phyloP scores from a whole-genome alignment of 2,329 filamentous ascomycete species.

The Ophiostoma australiae region DNA sequence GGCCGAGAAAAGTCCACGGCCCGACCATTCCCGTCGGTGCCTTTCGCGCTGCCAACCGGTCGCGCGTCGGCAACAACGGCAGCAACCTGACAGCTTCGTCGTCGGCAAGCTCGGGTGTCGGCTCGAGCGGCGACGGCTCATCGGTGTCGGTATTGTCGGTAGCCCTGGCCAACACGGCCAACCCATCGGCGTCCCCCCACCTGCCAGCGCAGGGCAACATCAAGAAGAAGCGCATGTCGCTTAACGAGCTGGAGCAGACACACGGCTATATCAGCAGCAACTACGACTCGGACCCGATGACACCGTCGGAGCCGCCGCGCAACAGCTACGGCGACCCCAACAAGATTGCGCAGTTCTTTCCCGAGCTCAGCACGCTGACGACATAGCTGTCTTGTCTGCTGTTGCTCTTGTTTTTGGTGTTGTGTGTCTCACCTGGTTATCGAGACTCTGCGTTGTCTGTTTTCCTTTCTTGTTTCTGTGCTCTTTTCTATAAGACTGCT shows the following conservation, averaged over 20 bases:
- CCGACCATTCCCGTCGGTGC: slow-evolving; percentile 32
- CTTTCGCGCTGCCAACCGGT: background rate
- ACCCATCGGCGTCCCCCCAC: slow-evolving; percentile 27
- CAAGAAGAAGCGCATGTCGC: slow-evolving; percentile 38
- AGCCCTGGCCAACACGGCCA: slow-evolving; percentile 12
- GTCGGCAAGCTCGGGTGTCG: background rate
- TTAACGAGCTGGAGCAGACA: slow-evolving; percentile 31
- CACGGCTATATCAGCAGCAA: slow-evolving; percentile 9
- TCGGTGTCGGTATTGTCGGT: background rate
- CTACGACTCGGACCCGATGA: slow-evolving; percentile 26
- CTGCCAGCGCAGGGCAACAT: slow-evolving; percentile 36
- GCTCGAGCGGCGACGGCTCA: background rate
- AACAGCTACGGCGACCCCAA: slow-evolving; percentile 38
- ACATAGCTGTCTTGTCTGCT: slow-evolving; percentile 21
- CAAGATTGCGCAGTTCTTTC: slow-evolving; percentile 39
- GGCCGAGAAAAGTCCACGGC: slow-evolving; percentile 29
- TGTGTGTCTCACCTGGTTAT: background rate
- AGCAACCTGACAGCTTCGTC: background rate
- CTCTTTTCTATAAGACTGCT: slow-evolving; percentile 2
- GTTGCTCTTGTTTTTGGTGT: background rate
- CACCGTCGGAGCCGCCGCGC: slow-evolving; percentile 32
- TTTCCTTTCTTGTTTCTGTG: background rate
- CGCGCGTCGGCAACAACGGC: background rate
- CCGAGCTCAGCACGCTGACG: slow-evolving; percentile 33
- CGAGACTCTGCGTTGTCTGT: background rate